Percentiles rank a stretch among this genome's conserved stretches.
Conservation (phyloP, 495 filamentous ascomycete genomes). For the Penicillium goetzii region DNA sequence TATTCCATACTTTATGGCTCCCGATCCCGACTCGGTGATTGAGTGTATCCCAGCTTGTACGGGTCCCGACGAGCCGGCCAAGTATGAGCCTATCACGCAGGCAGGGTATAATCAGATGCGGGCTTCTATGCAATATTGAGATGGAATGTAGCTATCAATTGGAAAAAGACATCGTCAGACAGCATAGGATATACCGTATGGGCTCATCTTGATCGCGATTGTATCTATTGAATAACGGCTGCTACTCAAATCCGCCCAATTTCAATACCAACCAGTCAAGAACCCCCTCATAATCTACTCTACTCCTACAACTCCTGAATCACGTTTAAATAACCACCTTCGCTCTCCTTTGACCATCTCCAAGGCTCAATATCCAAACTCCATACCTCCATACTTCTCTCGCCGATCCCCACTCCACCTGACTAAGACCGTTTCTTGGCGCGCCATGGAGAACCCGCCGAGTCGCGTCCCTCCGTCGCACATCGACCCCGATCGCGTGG, state of each 20-base stretch:
- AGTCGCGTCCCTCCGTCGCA: conserved; percentile 25
- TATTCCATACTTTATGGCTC: conserved; percentile 65
- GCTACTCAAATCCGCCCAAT: neutral
- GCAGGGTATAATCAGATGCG: conserved; percentile 56
- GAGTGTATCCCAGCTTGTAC: conserved; percentile 59
- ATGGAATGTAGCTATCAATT: neutral
- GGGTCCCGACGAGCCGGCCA: conserved; percentile 41
- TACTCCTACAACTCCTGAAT: neutral
- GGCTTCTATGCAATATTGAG: conserved; percentile 53
- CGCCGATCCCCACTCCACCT: conserved; percentile 23
- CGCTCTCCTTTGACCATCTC: neutral
- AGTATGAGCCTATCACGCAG: conserved; percentile 58
- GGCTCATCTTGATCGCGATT: neutral
- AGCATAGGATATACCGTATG: neutral
- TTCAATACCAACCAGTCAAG: neutral
- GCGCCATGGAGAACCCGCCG: conserved; percentile 25
- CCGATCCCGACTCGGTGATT: conserved; percentile 57
- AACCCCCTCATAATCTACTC: neutral
- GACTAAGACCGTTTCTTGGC: conserved; percentile 36
- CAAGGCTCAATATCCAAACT: neutral
- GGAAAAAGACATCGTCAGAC: neutral
- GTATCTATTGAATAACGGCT: neutral
- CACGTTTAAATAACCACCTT: neutral
- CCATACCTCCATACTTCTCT: conserved; percentile 9
- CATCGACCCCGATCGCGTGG: conserved; percentile 30